Base-by-base conservation (phyloP, 331 rosid genomes). In the Pyracantha coccinea region DNA sequence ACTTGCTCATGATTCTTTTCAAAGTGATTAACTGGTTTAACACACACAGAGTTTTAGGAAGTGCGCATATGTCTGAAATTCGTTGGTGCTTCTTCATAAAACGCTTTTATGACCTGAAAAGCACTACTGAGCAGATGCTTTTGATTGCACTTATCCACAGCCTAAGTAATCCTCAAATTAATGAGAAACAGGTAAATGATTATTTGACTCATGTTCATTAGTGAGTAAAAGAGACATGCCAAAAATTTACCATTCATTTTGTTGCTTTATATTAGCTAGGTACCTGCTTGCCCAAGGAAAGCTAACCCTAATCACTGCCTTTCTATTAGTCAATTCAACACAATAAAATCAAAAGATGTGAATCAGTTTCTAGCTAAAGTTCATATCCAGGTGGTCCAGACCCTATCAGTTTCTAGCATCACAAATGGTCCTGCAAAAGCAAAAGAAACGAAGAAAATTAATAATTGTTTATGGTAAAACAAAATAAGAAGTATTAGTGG, bases 341-440 rank as follows among this genome's bases (percentile, higher is more conserved):
- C 20, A 11, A 23, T 9, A 44, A 66, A 32, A 15, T 25, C 21
- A 31, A 16, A 63, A 73, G 44, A 52, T 60, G 60, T 4, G 58
- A 68, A n/a, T 59, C 68, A 35, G 55, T 16, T 6, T 8, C 21
- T 27, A 72, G 41, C 27, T 45, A 55, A 24, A 73, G 28, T 54
- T 41, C 55, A 53, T 5, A 50, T 62, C 28, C 15, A 57, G 28
- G 80, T 75, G 84, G 84, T 80, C 84, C 84, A 53, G 13, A n/a
- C 20, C 44, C 64, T 38, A 27, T 11, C 52, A 80, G 20, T 50
- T 50, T 47, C 8, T 47, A 47, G 25, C 24, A 55, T 12, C 65
- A 29, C 2, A 50, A 73, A 32, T 38, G 53, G 68, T 32, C 69
- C 69, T 65, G 47, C 4, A 25, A 33, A 64, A 4, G 4, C 5